Evolutionary conservation across 495 filamentous ascomycete genomes (phyloP).

Genomic region (Pyrenula massariospora): DNA sequence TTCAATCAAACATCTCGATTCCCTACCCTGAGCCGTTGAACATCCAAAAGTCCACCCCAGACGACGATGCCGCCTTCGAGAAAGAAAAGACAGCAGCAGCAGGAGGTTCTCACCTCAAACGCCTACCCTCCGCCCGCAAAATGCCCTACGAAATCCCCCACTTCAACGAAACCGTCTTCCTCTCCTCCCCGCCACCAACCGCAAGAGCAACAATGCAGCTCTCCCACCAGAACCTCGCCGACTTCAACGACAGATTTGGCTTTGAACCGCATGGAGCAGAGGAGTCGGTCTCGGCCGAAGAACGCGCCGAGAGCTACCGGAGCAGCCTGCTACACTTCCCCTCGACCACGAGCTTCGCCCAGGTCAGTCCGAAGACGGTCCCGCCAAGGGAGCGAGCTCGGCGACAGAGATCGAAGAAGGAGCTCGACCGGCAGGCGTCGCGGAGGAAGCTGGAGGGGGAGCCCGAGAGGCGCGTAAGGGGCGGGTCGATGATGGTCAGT

Average conservation of each 20-base stretch:
- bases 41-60: not conserved
- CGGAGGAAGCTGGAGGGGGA: too few relatives aligned
- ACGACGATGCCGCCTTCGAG: not conserved
- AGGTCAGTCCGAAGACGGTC: not conserved
- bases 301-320: not conserved
- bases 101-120: not conserved
- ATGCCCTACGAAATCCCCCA: not conserved
- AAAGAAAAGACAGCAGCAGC: not conserved
- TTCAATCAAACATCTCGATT: not conserved
- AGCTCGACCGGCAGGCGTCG: too few relatives aligned
- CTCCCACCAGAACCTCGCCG: not conserved
- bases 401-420: too few relatives aligned
- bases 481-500: too few relatives aligned
- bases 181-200: not conserved
- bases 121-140: not conserved
- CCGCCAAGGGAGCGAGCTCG: too few relatives aligned
- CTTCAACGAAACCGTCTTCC: not conserved
- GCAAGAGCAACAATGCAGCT: not conserved
- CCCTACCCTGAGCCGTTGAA: not conserved
- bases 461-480: too few relatives aligned
- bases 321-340: not conserved
- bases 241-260: too few relatives aligned
- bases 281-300: not conserved
- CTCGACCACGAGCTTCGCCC: too few relatives aligned
- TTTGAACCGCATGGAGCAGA: too few relatives aligned